Evolutionary conservation across 495 filamentous ascomycete species (phyloP), one percentile per base, ranked within the genome.

Genomic region (Letharia lupina): DNA sequence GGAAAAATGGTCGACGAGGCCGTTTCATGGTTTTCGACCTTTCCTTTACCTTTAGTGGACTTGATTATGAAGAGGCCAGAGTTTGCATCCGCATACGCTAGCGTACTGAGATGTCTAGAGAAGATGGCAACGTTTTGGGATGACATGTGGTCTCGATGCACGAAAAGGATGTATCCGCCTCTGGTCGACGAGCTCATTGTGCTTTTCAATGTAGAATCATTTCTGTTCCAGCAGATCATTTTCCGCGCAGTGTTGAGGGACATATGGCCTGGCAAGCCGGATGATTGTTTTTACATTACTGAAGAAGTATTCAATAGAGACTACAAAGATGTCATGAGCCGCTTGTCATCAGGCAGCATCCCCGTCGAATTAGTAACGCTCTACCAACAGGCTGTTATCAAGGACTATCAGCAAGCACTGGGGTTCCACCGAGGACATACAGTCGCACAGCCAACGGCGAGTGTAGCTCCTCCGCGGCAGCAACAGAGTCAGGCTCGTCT

Each of bases 141-240:
- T 9, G 4, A 33, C 2, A 74, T 82, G 18, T 52, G 65, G 31
- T 61, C 54, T 10, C 65, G 75, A 37, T 85, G 69, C 62, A 67
- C 12, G 15, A 72, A 61, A 61, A 71, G 72, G 71, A 73, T 71
- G 10, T 87, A 82, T 70, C 88, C 88, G 31, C 83, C 84, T 13
- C 72, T 89, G 10, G 79, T 87, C 44, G 78, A 80, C 52, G 89
- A 91, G 71, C 73, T 91, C 1, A 68, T 81, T 31, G 65, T 61
- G 5, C 57, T 63, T 20, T 77, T 90, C n/a, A 67, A 71, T 2
- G 75, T 88, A 31, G 73, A 71, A 15, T 90, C 88, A 0, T 76
- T 81, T 0, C 75, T 80, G 4, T 66, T 91, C 15, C 83, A 88
- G 69, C 73, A 66, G 3, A 82, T 88, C 50, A 74, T 89, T 20